Evolutionary conservation across 139 green algal species (phyloP).

Genomic region (Asterochloris sp.): DNA sequence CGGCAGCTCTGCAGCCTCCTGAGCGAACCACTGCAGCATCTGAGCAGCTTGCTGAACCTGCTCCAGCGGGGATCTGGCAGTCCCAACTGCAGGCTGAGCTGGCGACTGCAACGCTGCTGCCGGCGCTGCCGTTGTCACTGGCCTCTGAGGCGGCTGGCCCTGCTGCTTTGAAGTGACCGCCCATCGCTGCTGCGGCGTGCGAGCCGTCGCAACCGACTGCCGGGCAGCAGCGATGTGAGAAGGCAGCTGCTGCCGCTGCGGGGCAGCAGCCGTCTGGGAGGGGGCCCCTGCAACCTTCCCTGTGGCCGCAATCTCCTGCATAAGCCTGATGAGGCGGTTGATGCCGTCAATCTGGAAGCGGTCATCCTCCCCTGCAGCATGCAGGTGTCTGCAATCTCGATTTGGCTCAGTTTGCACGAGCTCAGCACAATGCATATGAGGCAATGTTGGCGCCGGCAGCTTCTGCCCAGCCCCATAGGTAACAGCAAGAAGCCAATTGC

Average conservation of each 20-base stretch:
- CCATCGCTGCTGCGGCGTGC: neutral
- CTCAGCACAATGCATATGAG: too few relatives aligned
- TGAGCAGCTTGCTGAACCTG: slow-evolving; percentile 20
- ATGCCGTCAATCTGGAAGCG: slow-evolving; percentile 37
- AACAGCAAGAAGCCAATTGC: too few relatives aligned
- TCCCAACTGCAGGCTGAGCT: neutral
- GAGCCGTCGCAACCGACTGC: neutral
- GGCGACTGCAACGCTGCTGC: neutral
- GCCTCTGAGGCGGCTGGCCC: too few relatives aligned
- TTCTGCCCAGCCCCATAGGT: too few relatives aligned
- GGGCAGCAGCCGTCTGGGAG: neutral
- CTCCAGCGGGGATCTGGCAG: slow-evolving; percentile 1
- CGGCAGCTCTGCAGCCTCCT: slow-evolving; percentile 32
- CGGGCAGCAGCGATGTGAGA: neutral
- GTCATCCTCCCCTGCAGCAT: neutral
- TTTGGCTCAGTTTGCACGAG: too few relatives aligned
- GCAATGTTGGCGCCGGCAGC: too few relatives aligned
- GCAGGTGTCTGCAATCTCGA: too few relatives aligned
- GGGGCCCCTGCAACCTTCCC: too few relatives aligned
- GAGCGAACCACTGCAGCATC: slow-evolving; percentile 42
- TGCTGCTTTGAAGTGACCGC: neutral
- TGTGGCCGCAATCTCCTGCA: slow-evolving; percentile 9
- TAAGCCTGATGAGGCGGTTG: slow-evolving; percentile 17
- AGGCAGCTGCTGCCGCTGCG: neutral
- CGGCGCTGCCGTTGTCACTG: too few relatives aligned